Base-by-base conservation (phyloP, 2,329 filamentous ascomycete species). In the Alternaria ventricosa region DNA sequence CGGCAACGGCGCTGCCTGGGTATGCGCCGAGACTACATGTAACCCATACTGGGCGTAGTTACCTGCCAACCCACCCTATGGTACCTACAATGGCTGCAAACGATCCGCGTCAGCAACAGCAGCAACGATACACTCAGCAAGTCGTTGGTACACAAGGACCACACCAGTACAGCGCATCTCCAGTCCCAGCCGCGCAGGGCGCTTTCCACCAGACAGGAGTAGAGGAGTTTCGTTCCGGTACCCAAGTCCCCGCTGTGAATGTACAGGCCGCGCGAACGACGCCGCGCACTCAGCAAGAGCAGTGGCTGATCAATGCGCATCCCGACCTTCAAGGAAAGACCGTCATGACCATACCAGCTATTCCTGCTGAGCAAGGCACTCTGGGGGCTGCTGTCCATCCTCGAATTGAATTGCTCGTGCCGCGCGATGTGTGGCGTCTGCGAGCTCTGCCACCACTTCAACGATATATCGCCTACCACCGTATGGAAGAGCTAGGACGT, bases 361-460 rank as follows among this genome's bases (percentile, higher is more conserved):
- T 60, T 13, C 4, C 8, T 6, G 2, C 6, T 0, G 2, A 27
- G 1, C 13, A 33, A 27, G 49, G 49, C 13, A 28, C 36, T 6
- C 0, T 53, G 8, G 56, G 33, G 10, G n/a, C 9, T 20, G 2
- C 6, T 6, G 3, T 13, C 1, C 15, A 12, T 11, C 8, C 33
- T 6, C 8, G 5, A 0, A 4, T 25, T 13, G 15, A 23, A 5
- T 11, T 23, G 18, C 43, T 57, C 4, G 28, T 55, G 1, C 57
- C 57, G 2, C 25, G 43, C n/a, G 41, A 47, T 3, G 13, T 60
- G 11, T 60, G 57, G 57, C 25, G 20, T 10, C 28, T 59, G 7
- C 56, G 56, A 2, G 25, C 47, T 6, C 25, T 53, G 4, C n/a
- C 30, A 3, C 25, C 56, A 3, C 18, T 9, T 4, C 11, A 53